phyloP scores from a whole-genome alignment of 2,329 filamentous ascomycete genomes.

The Penicillium sp. region DNA sequence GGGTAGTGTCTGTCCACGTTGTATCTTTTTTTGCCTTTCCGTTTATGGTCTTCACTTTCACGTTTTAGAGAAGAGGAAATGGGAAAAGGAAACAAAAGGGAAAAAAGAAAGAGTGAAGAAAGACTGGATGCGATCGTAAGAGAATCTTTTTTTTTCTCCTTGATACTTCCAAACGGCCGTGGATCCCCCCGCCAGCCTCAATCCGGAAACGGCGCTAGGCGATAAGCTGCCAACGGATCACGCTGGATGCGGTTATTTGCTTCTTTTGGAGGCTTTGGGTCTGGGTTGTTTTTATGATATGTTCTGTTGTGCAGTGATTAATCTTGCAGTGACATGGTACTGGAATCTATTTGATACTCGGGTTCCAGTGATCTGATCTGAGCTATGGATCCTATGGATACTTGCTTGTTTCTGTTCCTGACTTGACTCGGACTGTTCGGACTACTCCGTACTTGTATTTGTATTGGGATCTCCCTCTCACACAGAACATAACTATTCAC shows the following conservation, averaged over 20 bases:
- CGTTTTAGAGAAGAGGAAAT: neutral
- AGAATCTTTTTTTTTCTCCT: slow-evolving; percentile 2
- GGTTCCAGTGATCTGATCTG: neutral
- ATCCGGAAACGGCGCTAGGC: slow-evolving; percentile 36
- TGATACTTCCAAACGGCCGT: slow-evolving; percentile 20
- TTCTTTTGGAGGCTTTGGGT: neutral
- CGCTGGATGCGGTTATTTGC: slow-evolving; percentile 14
- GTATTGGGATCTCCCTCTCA: too few relatives aligned
- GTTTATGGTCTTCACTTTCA: neutral
- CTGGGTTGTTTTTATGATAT: neutral
- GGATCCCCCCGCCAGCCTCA: slow-evolving; percentile 36
- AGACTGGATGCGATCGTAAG: slow-evolving; percentile 7
- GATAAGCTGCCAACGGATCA: slow-evolving; percentile 27
- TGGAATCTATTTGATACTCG: neutral
- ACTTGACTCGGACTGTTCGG: too few relatives aligned
- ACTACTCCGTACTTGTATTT: too few relatives aligned
- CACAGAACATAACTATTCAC: too few relatives aligned
- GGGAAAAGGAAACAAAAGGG: neutral
- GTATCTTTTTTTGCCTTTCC: neutral
- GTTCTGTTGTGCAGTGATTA: neutral
- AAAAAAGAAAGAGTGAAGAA: neutral
- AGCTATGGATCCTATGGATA: neutral
- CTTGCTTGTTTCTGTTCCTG: neutral
- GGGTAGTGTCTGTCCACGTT: slow-evolving; percentile 11
- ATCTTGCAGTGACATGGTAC: too few relatives aligned